Evolutionary conservation across 768 basidiomycete species (phyloP), one percentile per base, ranked within the genome.

Genomic region (Tremella yokohamensis): DNA sequence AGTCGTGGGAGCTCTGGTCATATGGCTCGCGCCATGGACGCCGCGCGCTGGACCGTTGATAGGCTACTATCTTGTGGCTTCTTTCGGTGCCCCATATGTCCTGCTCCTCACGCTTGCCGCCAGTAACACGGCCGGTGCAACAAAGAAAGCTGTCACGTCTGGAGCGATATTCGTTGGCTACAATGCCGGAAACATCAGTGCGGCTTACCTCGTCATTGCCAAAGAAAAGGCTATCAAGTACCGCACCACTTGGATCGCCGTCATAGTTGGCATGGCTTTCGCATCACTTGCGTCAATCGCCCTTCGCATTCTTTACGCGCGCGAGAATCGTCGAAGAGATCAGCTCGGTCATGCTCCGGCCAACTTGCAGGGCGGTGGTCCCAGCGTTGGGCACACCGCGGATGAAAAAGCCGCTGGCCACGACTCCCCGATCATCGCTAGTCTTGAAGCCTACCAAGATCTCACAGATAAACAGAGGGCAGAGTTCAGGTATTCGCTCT

Each of bases 31-130:
- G 3, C 64, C 68, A 24, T 78, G 76, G 78, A 38, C 44, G 8
- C 69, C 73, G 22, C 61, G 66, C 0, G 76, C 69, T 2, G 63
- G 72, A 1, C 76, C 78, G 0, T 48, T 78, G 25, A 74, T 77
- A 26, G 77, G 76, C 1, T 78, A 72, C 53, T 78, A 74, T 56
- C 65, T 70, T 64, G 50, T 68, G 59, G 29, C 61, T 59, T 58
- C 64, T 12, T 77, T 78, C 54, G 78, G 78, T 9, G 70, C 76
- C 1, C 78, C 74, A 38, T 78, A 78, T 55, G 78, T 78, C 18
- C 70, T 78, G 9, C 65, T 78, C 22, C 61, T 73, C 11, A 60
- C 69, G 16, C 48, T 72, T 8, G 68, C 68, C 2, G 56, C 76
- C 6, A 61, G 72, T 37, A 79, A 79, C 58, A 63, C 73, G 8